These are phyloP conservation scores for Taphrina deformans DNA, from an alignment of 1,139 yeast genomes.

Conservation along the genomic window DNA sequence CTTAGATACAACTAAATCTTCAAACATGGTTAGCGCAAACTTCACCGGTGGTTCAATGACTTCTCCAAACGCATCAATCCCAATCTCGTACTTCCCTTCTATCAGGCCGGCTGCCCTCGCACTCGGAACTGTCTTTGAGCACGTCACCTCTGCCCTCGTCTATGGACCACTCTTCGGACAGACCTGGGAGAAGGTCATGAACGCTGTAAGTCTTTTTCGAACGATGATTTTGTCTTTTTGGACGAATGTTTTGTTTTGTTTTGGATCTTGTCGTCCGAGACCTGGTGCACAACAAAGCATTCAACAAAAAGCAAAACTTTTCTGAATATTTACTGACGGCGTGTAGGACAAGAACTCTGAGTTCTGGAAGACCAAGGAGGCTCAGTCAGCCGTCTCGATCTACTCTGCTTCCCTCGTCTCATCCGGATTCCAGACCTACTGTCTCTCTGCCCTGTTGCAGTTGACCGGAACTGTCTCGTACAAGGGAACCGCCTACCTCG, in stretches of 20 bases:
- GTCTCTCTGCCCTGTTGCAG: conserved; percentile 48
- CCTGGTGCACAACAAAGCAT: too few relatives aligned
- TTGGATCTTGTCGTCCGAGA: too few relatives aligned
- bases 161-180: conserved; percentile 50
- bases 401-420: conserved; percentile 46
- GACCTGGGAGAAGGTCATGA: conserved; percentile 45
- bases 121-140: conserved; percentile 49
- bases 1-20: background rate
- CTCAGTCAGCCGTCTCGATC: conserved; percentile 46
- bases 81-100: conserved; percentile 34
- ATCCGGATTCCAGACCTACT: conserved; percentile 49
- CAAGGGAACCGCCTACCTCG: conserved; percentile 50
- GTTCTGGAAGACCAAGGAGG: conserved; percentile 47
- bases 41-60: conserved; percentile 23
- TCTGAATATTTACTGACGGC: background rate
- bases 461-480: conserved; percentile 47
- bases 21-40: conserved; percentile 26
- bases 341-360: conserved; percentile 42
- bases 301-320: background rate
- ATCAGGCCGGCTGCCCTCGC: conserved; percentile 32
- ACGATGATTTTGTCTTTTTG: background rate
- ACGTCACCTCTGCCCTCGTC: conserved; percentile 46
- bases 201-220: conserved; percentile 19
- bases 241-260: too few relatives aligned
- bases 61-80: conserved; percentile 29